Percentiles rank a stretch among this genome's conserved stretches.
These are phyloP conservation scores for Chaetomium fimeti DNA, from an alignment of 495 filamentous ascomycete species.

Conservation along the genomic window DNA sequence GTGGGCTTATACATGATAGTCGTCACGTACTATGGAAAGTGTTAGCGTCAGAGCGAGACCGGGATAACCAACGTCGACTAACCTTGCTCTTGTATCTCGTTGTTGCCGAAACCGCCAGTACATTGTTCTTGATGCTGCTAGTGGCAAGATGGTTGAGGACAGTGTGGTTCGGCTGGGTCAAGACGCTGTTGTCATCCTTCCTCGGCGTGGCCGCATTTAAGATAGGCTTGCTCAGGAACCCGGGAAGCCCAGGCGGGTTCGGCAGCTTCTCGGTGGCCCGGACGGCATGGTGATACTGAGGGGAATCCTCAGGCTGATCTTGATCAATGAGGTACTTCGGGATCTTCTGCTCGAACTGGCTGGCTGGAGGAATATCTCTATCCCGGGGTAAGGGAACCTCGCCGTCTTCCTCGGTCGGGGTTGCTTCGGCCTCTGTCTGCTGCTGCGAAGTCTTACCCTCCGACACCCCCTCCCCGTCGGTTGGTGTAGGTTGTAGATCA, in stretches of 20 bases:
- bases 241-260: constrained; percentile 78
- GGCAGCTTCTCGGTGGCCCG: constrained; percentile 70
- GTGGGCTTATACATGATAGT: constrained; percentile 98
- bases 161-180: constrained; percentile 95
- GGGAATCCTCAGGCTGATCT: constrained; percentile 75
- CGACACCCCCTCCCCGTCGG: constrained; percentile 19
- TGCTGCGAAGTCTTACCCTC: constrained; percentile 33
- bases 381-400: constrained; percentile 43
- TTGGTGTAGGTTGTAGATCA: constrained; percentile 43
- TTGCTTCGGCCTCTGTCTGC: constrained; percentile 34
- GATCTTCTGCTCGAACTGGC: constrained; percentile 61
- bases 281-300: constrained; percentile 64
- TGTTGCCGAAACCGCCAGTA: constrained; percentile 94
- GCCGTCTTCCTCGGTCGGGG: constrained; percentile 40
- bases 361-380: constrained; percentile 44
- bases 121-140: constrained; percentile 94
- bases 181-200: constrained; percentile 95
- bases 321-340: constrained; percentile 84
- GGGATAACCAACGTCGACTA: constrained; percentile 4
- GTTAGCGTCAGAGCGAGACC: constrained; percentile 6
- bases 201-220: constrained; percentile 84
- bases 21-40: constrained; percentile 75
- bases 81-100: constrained; percentile 97
- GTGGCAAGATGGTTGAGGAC: constrained; percentile 97
- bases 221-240: constrained; percentile 92